Evolutionary conservation across 345 rosid species (phyloP), one percentile per base, ranked within the genome.

Genomic region (Iberis pinnata): DNA sequence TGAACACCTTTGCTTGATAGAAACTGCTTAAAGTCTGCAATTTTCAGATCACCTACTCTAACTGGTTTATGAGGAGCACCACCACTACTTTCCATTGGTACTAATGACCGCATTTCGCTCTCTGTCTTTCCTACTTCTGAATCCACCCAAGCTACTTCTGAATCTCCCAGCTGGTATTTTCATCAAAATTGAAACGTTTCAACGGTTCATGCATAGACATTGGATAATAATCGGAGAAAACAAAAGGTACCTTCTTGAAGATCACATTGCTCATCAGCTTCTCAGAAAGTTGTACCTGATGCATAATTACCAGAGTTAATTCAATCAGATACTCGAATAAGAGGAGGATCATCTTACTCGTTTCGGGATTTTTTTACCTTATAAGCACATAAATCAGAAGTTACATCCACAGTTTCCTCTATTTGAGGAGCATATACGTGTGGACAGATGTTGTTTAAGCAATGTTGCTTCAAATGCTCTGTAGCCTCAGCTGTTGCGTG

Each of bases 401-500:
- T 88, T 58, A 88, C 94, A 47, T 92, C 97, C 45, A 88, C 75
- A 0, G 88, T 83, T 75, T 88, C 97, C 76, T 83, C 98, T 54
- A 80, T 76, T 61, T 81, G 81, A 9, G 98, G 97, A 59, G 95
- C 86, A 59, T 81, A 92, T 67, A 92, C 97, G 33, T 88, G 86
- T 43, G 96, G 88, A 47, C 93, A 84, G 25, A 83, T 82, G 38
- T 67, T 78, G 75, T 85, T 88, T 71, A 80, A 57, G 77, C 96
- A 84, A 58, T 84, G 95, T 64, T 92, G 93, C 78, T 80, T 92
- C 80, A 92, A 68, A 79, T 88, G 98, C 68, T 88, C 98, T 1
- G 97, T 92, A 24, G 97, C 89, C 76, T 92, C 97, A 3, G 97
- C 97, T 65, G 85, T 85, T 67, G 93, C 98, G 19, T 86, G 98